Evolutionary conservation across 352 stramenopile species (phyloP).

Genomic region (Elongisporangium senticosum): DNA sequence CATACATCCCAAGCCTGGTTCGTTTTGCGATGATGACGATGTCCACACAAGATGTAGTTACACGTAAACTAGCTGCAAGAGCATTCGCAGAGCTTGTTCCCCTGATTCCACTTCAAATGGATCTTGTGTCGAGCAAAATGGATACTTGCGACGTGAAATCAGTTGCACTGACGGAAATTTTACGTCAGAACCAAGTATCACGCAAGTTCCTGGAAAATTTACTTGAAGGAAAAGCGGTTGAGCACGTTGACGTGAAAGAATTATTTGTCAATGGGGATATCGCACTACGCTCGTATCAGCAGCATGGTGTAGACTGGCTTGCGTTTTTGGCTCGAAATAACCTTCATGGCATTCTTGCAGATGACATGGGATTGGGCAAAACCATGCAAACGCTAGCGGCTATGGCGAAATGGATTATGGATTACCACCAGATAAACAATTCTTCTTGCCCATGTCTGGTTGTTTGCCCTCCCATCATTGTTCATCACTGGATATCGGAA

Average conservation of each 20-base stretch:
- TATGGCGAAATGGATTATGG: slow-evolving; percentile 35
- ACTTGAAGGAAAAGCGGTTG: slow-evolving; percentile 48
- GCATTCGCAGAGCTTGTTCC: slow-evolving; percentile 68
- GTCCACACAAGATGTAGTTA: slow-evolving; percentile 30
- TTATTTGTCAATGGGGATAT: slow-evolving; percentile 23
- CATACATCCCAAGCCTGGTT: slow-evolving; percentile 64
- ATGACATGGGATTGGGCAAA: slow-evolving; percentile 93
- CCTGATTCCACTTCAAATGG: slow-evolving; percentile 72
- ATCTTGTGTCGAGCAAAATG: slow-evolving; percentile 29
- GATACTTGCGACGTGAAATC: slow-evolving; percentile 14
- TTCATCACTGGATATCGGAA: slow-evolving; percentile 94
- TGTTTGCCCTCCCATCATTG: slow-evolving; percentile 93
- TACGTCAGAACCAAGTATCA: slow-evolving; percentile 49
- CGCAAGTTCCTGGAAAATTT: slow-evolving; percentile 66
- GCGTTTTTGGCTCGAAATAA: slow-evolving; percentile 62
- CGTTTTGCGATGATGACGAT: slow-evolving; percentile 68
- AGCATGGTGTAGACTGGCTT: slow-evolving; percentile 76
- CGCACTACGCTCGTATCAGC: slow-evolving; percentile 62
- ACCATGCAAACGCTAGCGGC: slow-evolving; percentile 92
- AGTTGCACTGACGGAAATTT: slow-evolving; percentile 11
- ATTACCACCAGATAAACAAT: background rate
- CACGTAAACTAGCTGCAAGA: slow-evolving; percentile 43
- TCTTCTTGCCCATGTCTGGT: slow-evolving; percentile 49
- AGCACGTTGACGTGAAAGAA: slow-evolving; percentile 20
- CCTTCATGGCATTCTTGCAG: slow-evolving; percentile 75